Evolutionary conservation across 768 basidiomycete genomes (phyloP).

Genomic region (Rhodotorula sphaerocarpa): DNA sequence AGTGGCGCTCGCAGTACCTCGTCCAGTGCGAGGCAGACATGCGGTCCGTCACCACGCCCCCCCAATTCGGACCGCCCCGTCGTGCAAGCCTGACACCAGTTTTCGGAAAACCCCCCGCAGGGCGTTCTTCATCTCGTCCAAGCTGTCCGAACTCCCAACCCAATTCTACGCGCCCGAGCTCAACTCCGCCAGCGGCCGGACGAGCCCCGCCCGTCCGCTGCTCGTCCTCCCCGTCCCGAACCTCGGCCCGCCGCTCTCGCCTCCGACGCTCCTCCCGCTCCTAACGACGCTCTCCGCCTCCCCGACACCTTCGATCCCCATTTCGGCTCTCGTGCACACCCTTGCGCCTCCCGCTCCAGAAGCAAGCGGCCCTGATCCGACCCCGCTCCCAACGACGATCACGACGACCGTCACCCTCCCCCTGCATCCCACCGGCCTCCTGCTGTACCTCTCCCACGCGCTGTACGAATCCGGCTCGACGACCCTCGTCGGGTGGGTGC

Average conservation of each 20-base stretch:
- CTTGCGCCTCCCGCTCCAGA: not conserved
- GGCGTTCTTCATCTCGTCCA: conserved; percentile 30
- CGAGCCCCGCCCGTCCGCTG: not conserved
- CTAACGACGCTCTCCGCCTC: not conserved
- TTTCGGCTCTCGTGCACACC: not conserved
- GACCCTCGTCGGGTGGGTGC: conserved; percentile 25
- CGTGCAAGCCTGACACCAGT: not conserved
- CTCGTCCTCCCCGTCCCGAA: conserved; percentile 15
- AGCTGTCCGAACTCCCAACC: conserved; percentile 25
- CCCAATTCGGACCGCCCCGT: no score
- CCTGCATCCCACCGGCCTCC: conserved; percentile 7
- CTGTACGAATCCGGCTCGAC: conserved; percentile 29
- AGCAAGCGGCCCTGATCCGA: no score
- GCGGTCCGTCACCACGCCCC: conserved; percentile 1
- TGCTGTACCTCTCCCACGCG: conserved; percentile 19
- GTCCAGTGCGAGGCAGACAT: conserved; percentile 21
- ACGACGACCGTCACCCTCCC: conserved; percentile 1
- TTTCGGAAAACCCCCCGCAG: not conserved
- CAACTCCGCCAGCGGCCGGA: not conserved
- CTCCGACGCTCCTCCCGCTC: not conserved
- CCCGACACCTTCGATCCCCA: not conserved
- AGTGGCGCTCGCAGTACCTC: conserved; percentile 19
- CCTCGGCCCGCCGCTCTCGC: not conserved
- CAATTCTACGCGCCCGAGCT: conserved; percentile 1
- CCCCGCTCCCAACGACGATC: no score